Percentiles rank a stretch among this genome's conserved stretches.
phyloP scores from a whole-genome alignment of 441 rosid species.

The Brassica balearica region DNA sequence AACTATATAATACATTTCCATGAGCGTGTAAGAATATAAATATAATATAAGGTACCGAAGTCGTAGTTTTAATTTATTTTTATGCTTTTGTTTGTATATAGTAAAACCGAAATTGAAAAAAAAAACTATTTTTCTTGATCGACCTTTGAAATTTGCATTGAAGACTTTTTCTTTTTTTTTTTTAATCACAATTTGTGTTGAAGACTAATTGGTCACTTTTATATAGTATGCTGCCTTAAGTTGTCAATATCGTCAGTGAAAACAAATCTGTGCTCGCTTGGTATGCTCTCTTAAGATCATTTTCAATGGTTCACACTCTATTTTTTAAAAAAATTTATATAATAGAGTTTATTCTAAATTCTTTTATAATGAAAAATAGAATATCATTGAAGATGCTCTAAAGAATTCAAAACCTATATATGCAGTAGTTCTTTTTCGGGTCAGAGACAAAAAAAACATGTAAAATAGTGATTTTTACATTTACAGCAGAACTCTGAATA shows the following conservation, averaged over 20 bases:
- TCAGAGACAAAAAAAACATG: neutral
- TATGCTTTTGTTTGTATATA: constrained; percentile 15
- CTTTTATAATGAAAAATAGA: no score
- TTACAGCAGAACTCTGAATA: neutral
- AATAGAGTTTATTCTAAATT: no score
- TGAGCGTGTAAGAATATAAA: neutral
- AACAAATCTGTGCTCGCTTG: neutral
- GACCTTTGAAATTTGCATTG: constrained; percentile 14
- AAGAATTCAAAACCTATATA: neutral
- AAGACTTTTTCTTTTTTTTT: neutral
- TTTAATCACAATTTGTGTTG: neutral
- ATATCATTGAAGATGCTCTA: no score
- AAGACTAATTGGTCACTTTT: constrained; percentile 20
- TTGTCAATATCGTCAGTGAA: neutral
- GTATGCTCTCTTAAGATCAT: neutral
- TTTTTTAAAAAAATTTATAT: no score
- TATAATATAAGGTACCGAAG: constrained; percentile 16
- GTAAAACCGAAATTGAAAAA: neutral
- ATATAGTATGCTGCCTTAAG: neutral
- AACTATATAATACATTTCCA: neutral
- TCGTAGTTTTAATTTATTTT: neutral
- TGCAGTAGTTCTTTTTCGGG: neutral
- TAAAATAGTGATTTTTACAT: neutral
- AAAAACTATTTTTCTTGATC: neutral
- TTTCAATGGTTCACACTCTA: no score